Base-by-base conservation (phyloP, 176 grass and related monocot genomes). In the Luzula sylvatica region DNA sequence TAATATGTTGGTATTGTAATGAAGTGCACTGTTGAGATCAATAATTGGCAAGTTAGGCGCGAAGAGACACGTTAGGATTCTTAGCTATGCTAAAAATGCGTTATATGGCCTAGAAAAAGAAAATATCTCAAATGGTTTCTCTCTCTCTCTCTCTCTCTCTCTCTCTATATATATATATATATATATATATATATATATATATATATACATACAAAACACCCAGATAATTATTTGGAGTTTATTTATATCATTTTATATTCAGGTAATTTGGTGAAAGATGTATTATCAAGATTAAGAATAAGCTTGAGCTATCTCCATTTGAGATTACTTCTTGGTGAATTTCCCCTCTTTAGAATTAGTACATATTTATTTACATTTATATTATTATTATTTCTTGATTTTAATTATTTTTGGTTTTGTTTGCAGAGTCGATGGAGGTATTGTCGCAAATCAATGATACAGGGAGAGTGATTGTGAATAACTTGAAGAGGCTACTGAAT, bases 11-110 rank as follows among this genome's bases (percentile, higher is more conserved):
- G n/a, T 35, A 52, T 64, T 35, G 26, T 59, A 4, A 45, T 77
- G 16, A 59, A 95, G 83, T 70, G 80, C 76, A 78, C 21, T 95
- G 66, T 67, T 95, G 63, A 81, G 77, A 49, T 95, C 83, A 13
- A 88, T 95, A 69, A 54, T 85, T 38, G 77, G 77, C 40, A 95
- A 82, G 21, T 49, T 95, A 26, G 89, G 83, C 18, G 77, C 61
- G 3, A 70, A 73, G 53, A 70, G 66, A 14, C 80, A 82, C 81
- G 73, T 88, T 39, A 66, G 89, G 12, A 79, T 88, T 63, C 80
- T 88, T 75, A 71, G 69, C 22, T 95, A 88, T 79, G 80, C 80
- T 45, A 95, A 78, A 58, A 81, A 79, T 72, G 83, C 83, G 63
- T 26, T 88, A 71, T 66, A 79, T 19, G 83, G 80, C 53, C 80